Conservation (phyloP, 2,329 filamentous ascomycete genomes). For the Xylariales sp. region DNA sequence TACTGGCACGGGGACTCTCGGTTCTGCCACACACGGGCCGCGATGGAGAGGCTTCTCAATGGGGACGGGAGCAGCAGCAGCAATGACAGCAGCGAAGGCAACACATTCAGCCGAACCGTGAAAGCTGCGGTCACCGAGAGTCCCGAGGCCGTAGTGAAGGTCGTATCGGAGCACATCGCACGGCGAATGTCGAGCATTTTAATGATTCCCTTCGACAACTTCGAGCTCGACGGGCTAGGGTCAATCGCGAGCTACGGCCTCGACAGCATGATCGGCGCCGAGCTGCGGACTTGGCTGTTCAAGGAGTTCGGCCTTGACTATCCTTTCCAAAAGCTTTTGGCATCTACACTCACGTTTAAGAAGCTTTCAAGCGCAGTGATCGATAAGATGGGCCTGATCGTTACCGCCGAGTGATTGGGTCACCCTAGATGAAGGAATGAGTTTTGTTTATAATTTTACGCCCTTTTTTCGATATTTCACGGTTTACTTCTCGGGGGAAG, state of each 20-base stretch:
- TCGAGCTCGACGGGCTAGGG: conserved; percentile 36
- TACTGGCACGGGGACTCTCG: conserved; percentile 48
- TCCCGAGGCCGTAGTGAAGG: conserved; percentile 20
- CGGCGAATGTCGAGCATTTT: conserved; percentile 43
- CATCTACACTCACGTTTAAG: conserved; percentile 45
- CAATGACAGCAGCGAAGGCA: conserved; percentile 31
- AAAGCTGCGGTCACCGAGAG: conserved; percentile 35
- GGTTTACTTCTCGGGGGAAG: background rate
- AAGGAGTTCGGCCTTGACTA: conserved; percentile 53
- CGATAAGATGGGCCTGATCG: conserved; percentile 16
- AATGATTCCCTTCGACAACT: conserved; percentile 39
- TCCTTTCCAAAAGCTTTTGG: conserved; percentile 54
- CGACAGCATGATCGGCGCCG: conserved; percentile 54
- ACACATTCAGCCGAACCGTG: conserved; percentile 26
- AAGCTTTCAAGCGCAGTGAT: conserved; percentile 28
- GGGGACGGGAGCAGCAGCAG: conserved; percentile 10
- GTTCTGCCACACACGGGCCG: conserved; percentile 39
- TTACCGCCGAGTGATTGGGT: background rate
- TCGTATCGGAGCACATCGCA: conserved; percentile 37
- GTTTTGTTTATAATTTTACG: background rate
- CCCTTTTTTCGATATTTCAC: background rate
- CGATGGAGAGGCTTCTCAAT: conserved; percentile 34
- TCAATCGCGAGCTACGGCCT: conserved; percentile 51
- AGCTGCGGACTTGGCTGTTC: conserved; percentile 53
- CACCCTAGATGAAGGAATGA: background rate